Evolutionary conservation across 2,329 filamentous ascomycete genomes (phyloP), one percentile per base, ranked within the genome.

Genomic region (Pseudogymnoascus sp.): DNA sequence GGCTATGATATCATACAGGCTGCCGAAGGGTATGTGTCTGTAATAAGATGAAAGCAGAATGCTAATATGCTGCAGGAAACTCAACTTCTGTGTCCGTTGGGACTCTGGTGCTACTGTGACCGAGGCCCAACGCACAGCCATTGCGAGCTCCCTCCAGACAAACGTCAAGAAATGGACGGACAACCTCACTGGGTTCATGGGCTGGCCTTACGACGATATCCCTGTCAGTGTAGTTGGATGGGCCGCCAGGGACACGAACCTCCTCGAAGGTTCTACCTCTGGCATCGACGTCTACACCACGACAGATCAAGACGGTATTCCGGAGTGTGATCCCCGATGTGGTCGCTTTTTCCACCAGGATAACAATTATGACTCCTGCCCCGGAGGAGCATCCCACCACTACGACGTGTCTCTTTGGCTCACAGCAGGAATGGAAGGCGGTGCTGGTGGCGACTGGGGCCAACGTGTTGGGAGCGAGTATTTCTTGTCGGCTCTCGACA

Each of bases 331-430:
- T 21, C 70, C 72, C 44, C 66, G 70, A 6, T 80, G 78, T 64
- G 77, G 77, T 15, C 73, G 77, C 29, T 78, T 78, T 72, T 80
- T 79, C 72, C 75, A 80, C 68, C 75, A 77, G 66, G 70, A 78
- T 40, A 70, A 69, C n/a, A 72, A 79, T 63, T 79, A 80, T 67
- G 70, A 68, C 64, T 67, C 71, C 17, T 80, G 78, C 65, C 66
- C 75, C 4, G 74, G 72, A 13, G 76, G 77, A 21, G 73, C 73
- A 1, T 72, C 66, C 31, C 68, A 72, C 13, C 78, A 79, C 69
- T 80, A 80, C 65, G 77, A 80, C 66, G 71, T 77, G 67, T 77
- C 75, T 4, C 74, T 81, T 53, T 80, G 79, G 79, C 72, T 81
- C n/a, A 80, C 78, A 0, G 76, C 77, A 23, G 78, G 77, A 6